Percentiles rank a stretch among this genome's conserved stretches.
phyloP scores from a whole-genome alignment of 148 eudicot genomes.

The Polygonum maritimum region DNA sequence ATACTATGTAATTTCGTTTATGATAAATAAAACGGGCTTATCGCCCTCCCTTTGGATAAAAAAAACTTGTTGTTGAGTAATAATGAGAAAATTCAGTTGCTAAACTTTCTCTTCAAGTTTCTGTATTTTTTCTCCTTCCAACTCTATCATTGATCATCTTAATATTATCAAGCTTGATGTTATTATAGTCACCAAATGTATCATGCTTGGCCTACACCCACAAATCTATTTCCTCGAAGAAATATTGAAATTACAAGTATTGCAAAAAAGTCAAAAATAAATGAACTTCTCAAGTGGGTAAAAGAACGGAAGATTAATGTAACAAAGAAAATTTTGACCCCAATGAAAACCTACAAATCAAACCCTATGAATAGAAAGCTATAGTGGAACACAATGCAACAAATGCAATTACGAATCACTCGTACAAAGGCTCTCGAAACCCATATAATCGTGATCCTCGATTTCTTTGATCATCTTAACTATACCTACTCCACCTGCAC shows the following conservation, averaged over 20 bases:
- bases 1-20: too few species aligned
- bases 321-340: neutral
- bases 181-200: neutral
- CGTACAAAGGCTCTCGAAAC: conserved; percentile 11
- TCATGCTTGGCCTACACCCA: neutral
- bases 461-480: neutral
- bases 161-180: too few species aligned
- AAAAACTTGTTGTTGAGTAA: too few species aligned
- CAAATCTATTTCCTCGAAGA: neutral
- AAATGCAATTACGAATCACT: conserved; percentile 1
- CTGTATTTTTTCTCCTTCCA: too few species aligned
- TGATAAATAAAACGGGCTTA: too few species aligned
- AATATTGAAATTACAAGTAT: neutral
- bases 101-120: too few species aligned
- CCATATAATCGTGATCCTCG: conserved; percentile 4
- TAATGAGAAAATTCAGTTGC: too few species aligned
- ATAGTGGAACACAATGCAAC: neutral
- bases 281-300: neutral
- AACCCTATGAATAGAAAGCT: neutral
- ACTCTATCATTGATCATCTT: too few species aligned
- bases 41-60: too few species aligned
- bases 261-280: neutral
- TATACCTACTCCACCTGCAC: conserved; percentile 11
- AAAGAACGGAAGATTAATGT: neutral
- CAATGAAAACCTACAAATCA: neutral